Percentiles rank a stretch among this genome's conserved stretches.
Conservation (phyloP, 1,284 basidiomycete genomes). For the Volvariella surrecta region DNA sequence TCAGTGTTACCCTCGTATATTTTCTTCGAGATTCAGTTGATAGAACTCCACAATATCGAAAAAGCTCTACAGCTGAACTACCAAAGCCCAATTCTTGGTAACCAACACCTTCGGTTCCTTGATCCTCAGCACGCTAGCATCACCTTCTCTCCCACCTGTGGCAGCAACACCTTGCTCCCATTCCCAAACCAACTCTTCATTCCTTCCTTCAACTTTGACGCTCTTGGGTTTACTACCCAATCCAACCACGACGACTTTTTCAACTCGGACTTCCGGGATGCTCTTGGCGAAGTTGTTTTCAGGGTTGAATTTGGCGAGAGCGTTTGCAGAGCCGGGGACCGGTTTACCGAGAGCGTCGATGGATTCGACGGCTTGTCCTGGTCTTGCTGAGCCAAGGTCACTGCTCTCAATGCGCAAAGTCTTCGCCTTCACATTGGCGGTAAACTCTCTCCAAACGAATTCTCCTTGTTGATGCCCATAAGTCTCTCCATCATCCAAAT, state of each 20-base stretch:
- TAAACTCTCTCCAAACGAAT: slow-evolving; percentile 76
- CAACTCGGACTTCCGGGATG: slow-evolving; percentile 65
- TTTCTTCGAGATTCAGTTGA: no score
- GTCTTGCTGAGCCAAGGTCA: slow-evolving; percentile 42
- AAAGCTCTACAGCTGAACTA: slow-evolving; percentile 18
- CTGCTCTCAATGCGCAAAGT: slow-evolving; percentile 41
- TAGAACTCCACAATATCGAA: no score
- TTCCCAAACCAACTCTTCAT: slow-evolving; percentile 48
- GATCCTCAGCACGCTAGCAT: slow-evolving; percentile 62
- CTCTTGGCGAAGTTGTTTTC: slow-evolving; percentile 63
- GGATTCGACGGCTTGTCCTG: slow-evolving; percentile 41
- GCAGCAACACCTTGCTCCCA: slow-evolving; percentile 42
- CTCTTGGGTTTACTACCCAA: slow-evolving; percentile 51
- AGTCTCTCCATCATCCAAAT: slow-evolving; percentile 91
- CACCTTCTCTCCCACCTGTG: slow-evolving; percentile 23
- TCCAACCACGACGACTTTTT: slow-evolving; percentile 76
- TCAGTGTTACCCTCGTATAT: no score
- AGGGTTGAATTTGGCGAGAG: slow-evolving; percentile 37
- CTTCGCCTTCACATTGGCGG: slow-evolving; percentile 41
- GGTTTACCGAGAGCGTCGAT: slow-evolving; percentile 14
- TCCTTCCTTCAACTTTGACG: slow-evolving; percentile 45
- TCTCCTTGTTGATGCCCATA: slow-evolving; percentile 75
- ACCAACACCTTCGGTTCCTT: slow-evolving; percentile 74
- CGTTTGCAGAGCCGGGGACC: slow-evolving; percentile 6
- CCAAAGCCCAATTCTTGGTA: slow-evolving; percentile 64